Evolutionary conservation across 768 basidiomycete species (phyloP).

Genomic region (Lactarius deliciosus): DNA sequence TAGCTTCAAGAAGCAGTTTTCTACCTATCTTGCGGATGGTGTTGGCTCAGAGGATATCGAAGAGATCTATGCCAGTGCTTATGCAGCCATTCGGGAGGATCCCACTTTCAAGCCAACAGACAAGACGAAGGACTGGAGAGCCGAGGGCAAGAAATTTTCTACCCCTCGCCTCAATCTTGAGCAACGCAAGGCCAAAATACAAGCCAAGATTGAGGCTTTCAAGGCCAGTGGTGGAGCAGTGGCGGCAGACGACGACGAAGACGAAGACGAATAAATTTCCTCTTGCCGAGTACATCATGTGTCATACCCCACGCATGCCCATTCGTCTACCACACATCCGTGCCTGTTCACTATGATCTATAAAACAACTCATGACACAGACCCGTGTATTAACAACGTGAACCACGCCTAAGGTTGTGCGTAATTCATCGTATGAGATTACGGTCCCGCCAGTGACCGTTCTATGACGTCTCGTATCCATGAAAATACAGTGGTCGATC

Average conservation of each 20-base stretch:
- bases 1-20: constrained; percentile 97
- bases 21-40: constrained; percentile 92
- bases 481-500: constrained; percentile 20
- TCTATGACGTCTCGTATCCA: constrained; percentile 26
- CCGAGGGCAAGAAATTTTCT: constrained; percentile 75
- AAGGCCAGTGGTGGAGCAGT: constrained; percentile 55
- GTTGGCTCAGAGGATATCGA: constrained; percentile 96
- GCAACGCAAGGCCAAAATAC: constrained; percentile 78
- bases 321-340: neutral
- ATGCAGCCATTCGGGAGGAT: constrained; percentile 95
- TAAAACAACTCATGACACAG: neutral
- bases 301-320: neutral
- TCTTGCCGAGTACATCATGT: constrained; percentile 7
- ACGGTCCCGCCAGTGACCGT: constrained; percentile 13
- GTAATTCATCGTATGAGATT: neutral
- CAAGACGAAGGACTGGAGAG: constrained; percentile 89
- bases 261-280: constrained; percentile 44
- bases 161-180: constrained; percentile 66
- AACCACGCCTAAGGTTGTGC: neutral
- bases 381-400: constrained; percentile 1
- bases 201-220: constrained; percentile 89
- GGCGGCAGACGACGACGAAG: constrained; percentile 45
- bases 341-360: neutral
- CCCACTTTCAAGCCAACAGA: constrained; percentile 87
- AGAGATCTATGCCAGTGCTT: constrained; percentile 90